phyloP scores from a whole-genome alignment of 2,329 filamentous ascomycete genomes.

The Sporothrix pseudoabietina region DNA sequence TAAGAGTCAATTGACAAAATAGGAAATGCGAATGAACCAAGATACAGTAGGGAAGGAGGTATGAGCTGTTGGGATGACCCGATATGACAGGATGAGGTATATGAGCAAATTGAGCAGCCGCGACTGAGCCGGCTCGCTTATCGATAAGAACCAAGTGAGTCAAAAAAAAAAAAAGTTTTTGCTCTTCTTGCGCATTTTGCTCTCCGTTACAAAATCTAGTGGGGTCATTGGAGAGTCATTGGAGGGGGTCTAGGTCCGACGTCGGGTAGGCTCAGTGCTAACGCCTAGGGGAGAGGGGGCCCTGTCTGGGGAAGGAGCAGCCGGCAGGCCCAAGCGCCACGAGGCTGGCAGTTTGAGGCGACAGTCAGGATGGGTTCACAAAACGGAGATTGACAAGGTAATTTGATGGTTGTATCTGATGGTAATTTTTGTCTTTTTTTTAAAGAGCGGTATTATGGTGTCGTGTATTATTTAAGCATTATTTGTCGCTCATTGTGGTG shows the following conservation, averaged over 20 bases:
- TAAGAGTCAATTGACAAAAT: neutral
- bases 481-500: neutral
- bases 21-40: neutral
- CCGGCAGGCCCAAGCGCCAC: constrained; percentile 17
- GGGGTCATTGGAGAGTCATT: constrained; percentile 18
- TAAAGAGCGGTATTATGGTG: neutral
- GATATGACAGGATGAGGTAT: constrained; percentile 9
- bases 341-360: constrained; percentile 11
- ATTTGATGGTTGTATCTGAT: neutral
- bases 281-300: neutral
- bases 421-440: neutral
- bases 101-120: constrained; percentile 18
- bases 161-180: constrained; percentile 29
- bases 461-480: neutral
- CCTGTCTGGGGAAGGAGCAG: constrained; percentile 18
- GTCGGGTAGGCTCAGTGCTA: constrained; percentile 25
- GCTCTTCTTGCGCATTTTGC: neutral
- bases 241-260: constrained; percentile 23
- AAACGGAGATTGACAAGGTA: neutral
- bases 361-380: neutral
- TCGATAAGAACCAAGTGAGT: constrained; percentile 31
- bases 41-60: neutral
- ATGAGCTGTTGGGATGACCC: neutral
- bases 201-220: neutral
- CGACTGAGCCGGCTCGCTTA: constrained; percentile 13